Evolutionary conservation across 2,329 filamentous ascomycete species (phyloP), one percentile per base, ranked within the genome.

Genomic region (Ceratocystis cacaofunesta): DNA sequence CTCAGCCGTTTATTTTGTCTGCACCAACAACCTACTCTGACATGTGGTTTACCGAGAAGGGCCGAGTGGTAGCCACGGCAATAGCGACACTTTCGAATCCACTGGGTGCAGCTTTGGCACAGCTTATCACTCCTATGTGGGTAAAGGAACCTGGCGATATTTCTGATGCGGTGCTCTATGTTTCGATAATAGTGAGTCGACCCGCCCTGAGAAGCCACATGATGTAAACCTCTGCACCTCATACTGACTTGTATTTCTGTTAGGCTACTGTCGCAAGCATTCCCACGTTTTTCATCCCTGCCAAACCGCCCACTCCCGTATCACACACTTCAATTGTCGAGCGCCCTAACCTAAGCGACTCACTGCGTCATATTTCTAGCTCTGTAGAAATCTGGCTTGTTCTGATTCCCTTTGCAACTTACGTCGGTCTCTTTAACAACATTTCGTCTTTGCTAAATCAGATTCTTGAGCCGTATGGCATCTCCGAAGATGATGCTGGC

Each of bases 341-440:
- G 64, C 86, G 86, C 71, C 75, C 80, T 36, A 71, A 75, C 7
- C 74, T 87, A 19, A 73, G 73, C 72, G 79, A 69, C 68, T 90
- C 76, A 2, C 68, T 83, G 28, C 72, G 77, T 6, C 80, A 82
- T 19, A 74, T 92, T 57, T 57, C 69, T 28, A 72, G 80, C 60
- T 88, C 84, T 4, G 78, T 82, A 19, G 86, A 92, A 72, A 87
- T 95, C 75, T 95, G 86, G 81, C 81, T 96, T 68, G 76, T 96
- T 69, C 78, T 92, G 68, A 71, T 92, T 67, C 87, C 92, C n/a
- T 97, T 92, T 76, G 77, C 83, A 69, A 76, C 92, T 71, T 96
- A 91, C 74, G 89, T 96, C 68, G 91, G 88, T 71, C 87, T 94
- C 77, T 99, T 99, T 85, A 97, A 97, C 80, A 88, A 88, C 70